Base-by-base conservation (phyloP, 2,329 filamentous ascomycete species). In the Fusarium pseudonygamai region DNA sequence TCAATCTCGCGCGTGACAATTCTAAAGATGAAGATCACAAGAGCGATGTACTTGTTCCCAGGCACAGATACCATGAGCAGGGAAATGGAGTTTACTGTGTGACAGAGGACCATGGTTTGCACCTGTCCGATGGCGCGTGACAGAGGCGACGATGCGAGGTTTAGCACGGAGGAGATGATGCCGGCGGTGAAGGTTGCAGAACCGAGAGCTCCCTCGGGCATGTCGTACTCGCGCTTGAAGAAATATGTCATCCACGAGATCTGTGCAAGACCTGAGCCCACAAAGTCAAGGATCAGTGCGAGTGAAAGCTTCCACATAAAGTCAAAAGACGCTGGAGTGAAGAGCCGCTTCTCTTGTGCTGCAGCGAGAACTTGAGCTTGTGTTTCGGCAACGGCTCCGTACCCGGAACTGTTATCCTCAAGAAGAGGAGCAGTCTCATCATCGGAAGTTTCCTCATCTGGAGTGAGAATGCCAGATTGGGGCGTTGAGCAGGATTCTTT, bases 181-280 rank as follows among this genome's bases (percentile, higher is more conserved):
- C 74, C 74, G 2, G 74, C 74, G 7, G 69, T 69, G 34, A 76
- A 76, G 0, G 74, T 76, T 6, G 74, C 74, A 3, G 72, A 73
- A 0, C 74, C 74, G 0, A 76, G 12, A 0, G 74, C 74, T 2
- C 74, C 74, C 12, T 73, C 74, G 5, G 74, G 58, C 49, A 76
- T 75, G 20, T 76, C 50, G 45, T 76, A 76, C 43, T 76, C 74
- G 24, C 72, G 52, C 15, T 71, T 76, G 57, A 76, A 75, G 45
- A 76, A 76, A 11, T 76, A 76, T 4, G 64, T 76, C 74, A 76
- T 76, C 74, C 74, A 76, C 2, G 74, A 76, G n/a, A 76, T 75
- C 24, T 75, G 72, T 5, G 74, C 74, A 1, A 76, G 64, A 5
- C 74, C 74, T 1, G 74, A 76, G 2, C 72, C 74, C 30, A 76